phyloP scores from a whole-genome alignment of 2,329 filamentous ascomycete species.

The Colletotrichum cereale region DNA sequence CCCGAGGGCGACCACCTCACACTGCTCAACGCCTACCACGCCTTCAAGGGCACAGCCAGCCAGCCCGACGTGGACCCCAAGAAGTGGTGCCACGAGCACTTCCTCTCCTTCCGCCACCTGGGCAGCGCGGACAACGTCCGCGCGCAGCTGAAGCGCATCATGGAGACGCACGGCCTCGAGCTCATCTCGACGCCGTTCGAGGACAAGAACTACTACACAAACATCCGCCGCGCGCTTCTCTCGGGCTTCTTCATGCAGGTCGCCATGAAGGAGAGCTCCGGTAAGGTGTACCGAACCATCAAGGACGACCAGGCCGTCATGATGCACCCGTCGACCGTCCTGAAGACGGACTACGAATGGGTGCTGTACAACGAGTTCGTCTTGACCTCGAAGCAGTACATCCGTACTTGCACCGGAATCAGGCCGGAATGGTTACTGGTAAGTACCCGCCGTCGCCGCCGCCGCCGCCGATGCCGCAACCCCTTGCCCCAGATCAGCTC shows the following conservation, averaged over 20 bases:
- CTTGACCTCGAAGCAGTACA: conserved; percentile 97
- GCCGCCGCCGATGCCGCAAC: no score
- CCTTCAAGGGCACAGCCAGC: conserved; percentile 84
- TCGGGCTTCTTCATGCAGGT: conserved; percentile 99
- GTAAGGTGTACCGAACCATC: conserved; percentile 93
- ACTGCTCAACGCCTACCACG: conserved; percentile 97
- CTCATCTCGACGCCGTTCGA: conserved; percentile 91
- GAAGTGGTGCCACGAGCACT: conserved; percentile 98
- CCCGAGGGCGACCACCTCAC: conserved; percentile 95
- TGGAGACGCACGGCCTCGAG: conserved; percentile 91
- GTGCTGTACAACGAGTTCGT: conserved; percentile 99
- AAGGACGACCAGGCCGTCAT: conserved; percentile 97
- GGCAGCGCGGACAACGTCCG: conserved; percentile 96
- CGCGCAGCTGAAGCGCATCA: conserved; percentile 91
- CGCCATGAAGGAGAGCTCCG: conserved; percentile 88
- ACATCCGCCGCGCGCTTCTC: conserved; percentile 92
- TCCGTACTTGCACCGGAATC: conserved; percentile 91
- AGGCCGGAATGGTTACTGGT: conserved; percentile 95
- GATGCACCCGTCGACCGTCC: conserved; percentile 91
- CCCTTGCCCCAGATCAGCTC: not conserved
- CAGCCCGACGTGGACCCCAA: conserved; percentile 77
- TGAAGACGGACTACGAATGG: conserved; percentile 93
- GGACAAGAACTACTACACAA: conserved; percentile 97
- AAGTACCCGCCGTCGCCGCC: conserved; percentile 52
- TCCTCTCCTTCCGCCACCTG: conserved; percentile 88